phyloP scores from a whole-genome alignment of 805 yeast genomes.

The Saccharomycopsis amapae region DNA sequence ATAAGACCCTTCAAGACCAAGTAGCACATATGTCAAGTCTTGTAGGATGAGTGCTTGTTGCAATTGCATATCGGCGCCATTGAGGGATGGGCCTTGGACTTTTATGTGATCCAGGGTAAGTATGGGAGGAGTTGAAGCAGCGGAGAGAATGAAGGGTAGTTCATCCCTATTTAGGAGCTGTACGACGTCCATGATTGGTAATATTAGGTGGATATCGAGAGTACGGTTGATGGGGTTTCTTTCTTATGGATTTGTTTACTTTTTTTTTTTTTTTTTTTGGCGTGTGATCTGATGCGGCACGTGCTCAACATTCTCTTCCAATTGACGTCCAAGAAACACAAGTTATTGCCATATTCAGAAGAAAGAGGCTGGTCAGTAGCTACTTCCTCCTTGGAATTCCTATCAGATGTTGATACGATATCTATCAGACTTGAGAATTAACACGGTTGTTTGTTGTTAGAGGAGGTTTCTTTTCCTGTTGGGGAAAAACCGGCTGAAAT shows the following conservation, averaged over 20 bases:
- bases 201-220: not conserved
- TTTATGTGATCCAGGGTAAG: slow-evolving; percentile 3
- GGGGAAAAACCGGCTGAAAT: too few relatives aligned
- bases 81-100: slow-evolving; percentile 12
- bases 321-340: too few relatives aligned
- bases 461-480: too few relatives aligned
- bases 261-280: not conserved
- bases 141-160: slow-evolving; percentile 7
- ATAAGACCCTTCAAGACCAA: slow-evolving; percentile 73
- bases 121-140: slow-evolving; percentile 9
- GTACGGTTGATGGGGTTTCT: not conserved
- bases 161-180: slow-evolving; percentile 4
- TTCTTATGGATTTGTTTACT: not conserved
- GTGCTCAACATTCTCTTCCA: too few relatives aligned
- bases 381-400: too few relatives aligned
- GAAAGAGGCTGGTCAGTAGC: too few relatives aligned
- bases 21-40: slow-evolving; percentile 61
- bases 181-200: not conserved
- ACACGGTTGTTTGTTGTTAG: too few relatives aligned
- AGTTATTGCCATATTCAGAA: too few relatives aligned
- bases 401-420: too few relatives aligned
- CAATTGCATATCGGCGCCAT: slow-evolving; percentile 5
- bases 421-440: too few relatives aligned
- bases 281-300: not conserved
- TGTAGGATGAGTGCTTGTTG: slow-evolving; percentile 58